Conservation (phyloP, 177 flowering plant species). For the Vitis hybrid region DNA sequence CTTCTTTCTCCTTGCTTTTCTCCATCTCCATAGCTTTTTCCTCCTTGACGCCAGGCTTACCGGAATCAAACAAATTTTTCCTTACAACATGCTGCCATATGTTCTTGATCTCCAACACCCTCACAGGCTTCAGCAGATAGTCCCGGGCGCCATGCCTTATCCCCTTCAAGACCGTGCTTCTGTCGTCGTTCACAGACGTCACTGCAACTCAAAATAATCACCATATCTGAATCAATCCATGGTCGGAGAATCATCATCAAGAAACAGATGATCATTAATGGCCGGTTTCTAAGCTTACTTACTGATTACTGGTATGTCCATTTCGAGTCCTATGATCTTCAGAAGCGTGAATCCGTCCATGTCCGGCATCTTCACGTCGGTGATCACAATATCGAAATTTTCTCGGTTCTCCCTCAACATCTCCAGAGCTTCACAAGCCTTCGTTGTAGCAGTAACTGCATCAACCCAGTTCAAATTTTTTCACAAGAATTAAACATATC, state of each 20-base stretch:
- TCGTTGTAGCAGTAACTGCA: constrained; percentile 29
- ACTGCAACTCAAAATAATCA: constrained; percentile 17
- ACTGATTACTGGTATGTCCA: constrained; percentile 49
- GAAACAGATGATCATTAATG: too few relatives aligned
- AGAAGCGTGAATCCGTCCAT: constrained; percentile 39
- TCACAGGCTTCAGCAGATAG: constrained; percentile 28
- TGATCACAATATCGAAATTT: constrained; percentile 35
- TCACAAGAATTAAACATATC: too few relatives aligned
- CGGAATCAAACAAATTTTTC: constrained; percentile 12
- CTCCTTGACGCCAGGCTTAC: neutral
- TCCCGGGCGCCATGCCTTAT: constrained; percentile 29
- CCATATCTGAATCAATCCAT: too few relatives aligned
- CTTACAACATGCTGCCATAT: constrained; percentile 39
- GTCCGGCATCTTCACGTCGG: constrained; percentile 29
- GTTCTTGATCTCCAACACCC: constrained; percentile 24
- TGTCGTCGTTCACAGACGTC: constrained; percentile 26
- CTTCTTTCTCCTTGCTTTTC: too few relatives aligned
- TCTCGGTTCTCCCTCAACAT: constrained; percentile 31
- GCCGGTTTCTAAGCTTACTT: constrained; percentile 1
- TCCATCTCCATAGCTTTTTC: too few relatives aligned
- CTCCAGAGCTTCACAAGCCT: constrained; percentile 23
- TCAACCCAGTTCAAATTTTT: neutral
- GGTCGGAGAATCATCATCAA: too few relatives aligned
- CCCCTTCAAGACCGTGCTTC: constrained; percentile 29
- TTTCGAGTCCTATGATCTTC: constrained; percentile 30